These are phyloP conservation scores for Stylosanthes scabra DNA, from an alignment of 331 rosid species.

Conservation along the genomic window DNA sequence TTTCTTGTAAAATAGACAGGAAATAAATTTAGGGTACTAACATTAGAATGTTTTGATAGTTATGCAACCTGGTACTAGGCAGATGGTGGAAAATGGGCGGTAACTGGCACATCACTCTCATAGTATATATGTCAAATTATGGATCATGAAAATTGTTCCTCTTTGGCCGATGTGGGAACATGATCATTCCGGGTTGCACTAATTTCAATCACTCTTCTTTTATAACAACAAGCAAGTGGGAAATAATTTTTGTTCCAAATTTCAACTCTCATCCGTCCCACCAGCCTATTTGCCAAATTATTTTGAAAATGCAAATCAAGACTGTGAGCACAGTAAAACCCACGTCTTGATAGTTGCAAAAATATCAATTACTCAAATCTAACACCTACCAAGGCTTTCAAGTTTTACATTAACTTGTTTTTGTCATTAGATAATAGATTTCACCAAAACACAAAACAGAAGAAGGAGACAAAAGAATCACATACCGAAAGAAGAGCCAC, in stretches of 20 bases:
- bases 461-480: background rate
- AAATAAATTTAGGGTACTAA: background rate
- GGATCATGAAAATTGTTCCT: background rate
- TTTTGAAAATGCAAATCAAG: conserved; percentile 4
- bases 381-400: background rate
- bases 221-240: background rate
- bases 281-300: conserved; percentile 2
- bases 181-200: background rate
- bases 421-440: background rate
- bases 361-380: background rate
- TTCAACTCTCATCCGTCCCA: conserved; percentile 15
- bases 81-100: background rate
- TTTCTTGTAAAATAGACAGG: background rate
- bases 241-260: conserved; percentile 3
- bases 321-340: conserved; percentile 7
- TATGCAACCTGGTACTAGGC: background rate
- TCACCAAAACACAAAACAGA: conserved; percentile 1
- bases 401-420: conserved; percentile 10
- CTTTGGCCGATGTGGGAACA: background rate
- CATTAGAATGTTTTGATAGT: background rate
- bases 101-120: background rate
- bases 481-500: conserved; percentile 96
- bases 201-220: background rate
- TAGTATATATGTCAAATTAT: background rate
- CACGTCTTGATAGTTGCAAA: background rate